A percentile compares a stretch with the other conserved stretches of the same genome.
Conservation (phyloP, 768 basidiomycete genomes). For the Lyophyllum shimeji region DNA sequence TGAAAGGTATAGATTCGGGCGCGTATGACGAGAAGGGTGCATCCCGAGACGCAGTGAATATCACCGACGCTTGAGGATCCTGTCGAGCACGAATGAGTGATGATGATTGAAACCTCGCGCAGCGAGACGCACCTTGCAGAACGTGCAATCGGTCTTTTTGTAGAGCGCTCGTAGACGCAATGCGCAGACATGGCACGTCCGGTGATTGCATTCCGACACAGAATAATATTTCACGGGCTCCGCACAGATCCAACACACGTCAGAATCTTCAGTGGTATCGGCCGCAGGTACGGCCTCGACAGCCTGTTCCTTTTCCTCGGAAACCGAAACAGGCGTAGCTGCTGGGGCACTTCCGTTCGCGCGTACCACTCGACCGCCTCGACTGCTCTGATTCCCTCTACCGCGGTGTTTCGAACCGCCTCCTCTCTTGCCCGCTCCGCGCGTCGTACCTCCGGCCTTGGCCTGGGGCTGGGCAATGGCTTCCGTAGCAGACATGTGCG, state of each 20-base stretch:
- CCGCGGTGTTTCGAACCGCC: constrained; percentile 12
- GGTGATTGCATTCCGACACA: constrained; percentile 87
- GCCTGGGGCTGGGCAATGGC: not conserved
- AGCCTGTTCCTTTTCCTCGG: not conserved
- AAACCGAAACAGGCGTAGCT: not conserved
- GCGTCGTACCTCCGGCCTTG: not conserved
- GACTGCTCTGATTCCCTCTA: constrained; percentile 9
- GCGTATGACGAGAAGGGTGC: constrained; percentile 58
- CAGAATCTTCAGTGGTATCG: constrained; percentile 33
- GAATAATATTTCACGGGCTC: constrained; percentile 91
- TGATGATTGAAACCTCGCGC: not conserved
- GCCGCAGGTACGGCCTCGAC: constrained; percentile 20
- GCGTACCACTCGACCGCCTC: constrained; percentile 12
- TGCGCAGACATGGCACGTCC: constrained; percentile 94
- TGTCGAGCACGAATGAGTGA: constrained; percentile 24
- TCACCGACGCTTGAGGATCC: constrained; percentile 73
- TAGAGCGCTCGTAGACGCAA: constrained; percentile 87
- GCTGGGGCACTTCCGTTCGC: constrained; percentile 4
- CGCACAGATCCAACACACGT: constrained; percentile 90
- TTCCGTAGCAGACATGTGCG: constrained; percentile 12
- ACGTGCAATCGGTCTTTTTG: constrained; percentile 92
- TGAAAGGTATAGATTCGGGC: constrained; percentile 55
- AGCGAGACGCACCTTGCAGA: constrained; percentile 79
- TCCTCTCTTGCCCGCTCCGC: constrained; percentile 15
- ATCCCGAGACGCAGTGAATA: constrained; percentile 72